Conservation (phyloP, 768 basidiomycete genomes). For the Sistotremastrum suecicum region DNA sequence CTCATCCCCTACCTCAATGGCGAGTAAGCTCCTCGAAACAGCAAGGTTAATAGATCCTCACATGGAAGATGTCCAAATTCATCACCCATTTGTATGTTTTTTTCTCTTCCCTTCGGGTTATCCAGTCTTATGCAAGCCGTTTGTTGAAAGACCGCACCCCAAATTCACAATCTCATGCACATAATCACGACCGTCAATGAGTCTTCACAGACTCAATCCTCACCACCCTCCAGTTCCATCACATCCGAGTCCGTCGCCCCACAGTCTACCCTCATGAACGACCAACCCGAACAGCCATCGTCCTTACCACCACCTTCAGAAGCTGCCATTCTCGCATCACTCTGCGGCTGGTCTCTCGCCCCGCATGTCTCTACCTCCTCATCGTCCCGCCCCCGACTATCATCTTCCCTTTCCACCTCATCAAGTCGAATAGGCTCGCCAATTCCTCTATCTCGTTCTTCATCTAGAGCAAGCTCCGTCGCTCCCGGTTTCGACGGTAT, state of each 20-base stretch:
- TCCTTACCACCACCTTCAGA: slow-evolving; percentile 18
- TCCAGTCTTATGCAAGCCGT: too few species aligned
- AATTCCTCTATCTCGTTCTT: not conserved
- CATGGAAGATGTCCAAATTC: slow-evolving; percentile 40
- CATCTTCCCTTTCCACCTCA: slow-evolving; percentile 2
- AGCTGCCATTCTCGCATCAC: slow-evolving; percentile 24
- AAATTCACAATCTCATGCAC: too few species aligned
- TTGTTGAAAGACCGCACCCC: too few species aligned
- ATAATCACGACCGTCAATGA: not conserved
- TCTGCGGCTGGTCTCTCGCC: slow-evolving; percentile 35
- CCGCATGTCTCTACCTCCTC: slow-evolving; percentile 13
- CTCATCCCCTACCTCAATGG: slow-evolving; percentile 47
- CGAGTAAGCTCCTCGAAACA: slow-evolving; percentile 41
- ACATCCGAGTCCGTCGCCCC: not conserved
- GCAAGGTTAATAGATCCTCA: slow-evolving; percentile 40
- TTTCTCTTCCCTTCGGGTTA: slow-evolving; percentile 6
- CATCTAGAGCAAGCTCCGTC: slow-evolving; percentile 16
- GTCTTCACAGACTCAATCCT: slow-evolving; percentile 1
- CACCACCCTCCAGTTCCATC: slow-evolving; percentile 8
- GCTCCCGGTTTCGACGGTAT: slow-evolving; percentile 13
- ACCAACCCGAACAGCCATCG: not conserved
- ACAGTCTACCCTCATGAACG: not conserved
- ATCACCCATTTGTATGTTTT: slow-evolving; percentile 59
- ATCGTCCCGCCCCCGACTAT: slow-evolving; percentile 7
- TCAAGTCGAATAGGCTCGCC: slow-evolving; percentile 5